phyloP scores from a whole-genome alignment of 2,329 filamentous ascomycete genomes.

The Fusarium torulosum region DNA sequence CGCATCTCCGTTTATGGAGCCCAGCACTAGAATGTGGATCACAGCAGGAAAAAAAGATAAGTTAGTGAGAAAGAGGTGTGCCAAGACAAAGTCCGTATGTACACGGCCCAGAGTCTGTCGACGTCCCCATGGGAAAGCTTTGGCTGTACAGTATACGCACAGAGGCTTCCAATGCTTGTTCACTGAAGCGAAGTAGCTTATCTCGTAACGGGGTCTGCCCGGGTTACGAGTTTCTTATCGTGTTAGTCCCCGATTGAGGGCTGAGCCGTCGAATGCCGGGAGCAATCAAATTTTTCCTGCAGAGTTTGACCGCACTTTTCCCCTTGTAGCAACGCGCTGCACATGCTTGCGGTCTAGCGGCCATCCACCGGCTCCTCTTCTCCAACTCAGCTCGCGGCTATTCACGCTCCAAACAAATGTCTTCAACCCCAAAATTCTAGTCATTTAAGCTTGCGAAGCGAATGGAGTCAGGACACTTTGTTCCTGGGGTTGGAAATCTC shows the following conservation, averaged over 20 bases:
- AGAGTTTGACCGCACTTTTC: constrained; percentile 32
- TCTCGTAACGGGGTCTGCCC: constrained; percentile 10
- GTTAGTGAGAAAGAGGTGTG: neutral
- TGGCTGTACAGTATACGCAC: neutral
- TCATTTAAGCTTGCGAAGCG: constrained; percentile 2
- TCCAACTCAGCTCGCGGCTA: constrained; percentile 33
- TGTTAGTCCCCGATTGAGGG: neutral
- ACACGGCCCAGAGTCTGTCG: constrained; percentile 1
- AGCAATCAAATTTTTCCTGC: constrained; percentile 24
- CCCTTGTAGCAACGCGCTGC: neutral
- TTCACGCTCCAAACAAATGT: constrained; percentile 20
- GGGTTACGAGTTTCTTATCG: constrained; percentile 11
- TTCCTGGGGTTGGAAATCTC: constrained; percentile 21
- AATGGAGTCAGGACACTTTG: neutral
- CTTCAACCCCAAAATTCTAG: neutral
- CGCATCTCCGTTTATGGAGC: constrained; percentile 37
- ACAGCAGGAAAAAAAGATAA: neutral
- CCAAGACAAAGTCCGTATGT: neutral
- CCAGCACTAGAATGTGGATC: constrained; percentile 15
- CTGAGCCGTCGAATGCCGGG: constrained; percentile 32
- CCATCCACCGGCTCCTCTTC: constrained; percentile 13
- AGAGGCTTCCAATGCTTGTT: neutral
- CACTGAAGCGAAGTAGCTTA: constrained; percentile 18
- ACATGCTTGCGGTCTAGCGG: neutral
- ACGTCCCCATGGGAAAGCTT: constrained; percentile 22